Base-by-base conservation (phyloP, 1,139 yeast genomes). In the Maudiozyma humilis region DNA sequence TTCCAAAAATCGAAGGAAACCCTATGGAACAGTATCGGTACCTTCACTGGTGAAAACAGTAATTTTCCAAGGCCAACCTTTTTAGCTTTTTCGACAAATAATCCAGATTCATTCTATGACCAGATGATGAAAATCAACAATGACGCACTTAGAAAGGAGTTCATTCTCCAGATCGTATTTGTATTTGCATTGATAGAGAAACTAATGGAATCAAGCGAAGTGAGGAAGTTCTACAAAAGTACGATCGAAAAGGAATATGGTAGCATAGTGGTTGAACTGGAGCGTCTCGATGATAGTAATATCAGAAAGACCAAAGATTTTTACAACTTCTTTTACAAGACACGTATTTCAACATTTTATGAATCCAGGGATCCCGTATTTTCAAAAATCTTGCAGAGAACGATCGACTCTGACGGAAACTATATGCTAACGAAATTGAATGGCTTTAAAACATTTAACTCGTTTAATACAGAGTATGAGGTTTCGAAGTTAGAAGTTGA, bases 81-180 rank as follows among this genome's bases (percentile, higher is more conserved):
- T 15, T 34, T 54, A 8, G 64, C 59, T 17, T 42, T 56, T 3
- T 52, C 59, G 2, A 29, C 47, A 3, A 36, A 36, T 3, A 53
- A 59, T 42, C 46, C 54, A 10, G 43, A 44, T 15, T 25, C 46
- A 3, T 41, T 60, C 7, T 56, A 53, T 30, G 47, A 47, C 17
- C 60, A 59, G 46, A 43, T 57, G 40, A 51, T 48, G 39, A 48
- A 43, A 19, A 32, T 42, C 6, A 55, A 54, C 17, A 53, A 51
- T 31, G 63, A 60, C 44, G 46, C 46, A 30, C 54, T 44, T 41
- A 53, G 65, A 40, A 61, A 61, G 43, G 57, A 55, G 42, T 52
- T 60, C 33, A 33, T 61, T 7, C 35, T 55, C 16, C 64, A 61
- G 29, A 17, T 60, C 8, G 47, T 44, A 30, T 50, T 59, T 36